phyloP scores from a whole-genome alignment of 1,284 basidiomycete genomes.

The Neonothopanus nambi region DNA sequence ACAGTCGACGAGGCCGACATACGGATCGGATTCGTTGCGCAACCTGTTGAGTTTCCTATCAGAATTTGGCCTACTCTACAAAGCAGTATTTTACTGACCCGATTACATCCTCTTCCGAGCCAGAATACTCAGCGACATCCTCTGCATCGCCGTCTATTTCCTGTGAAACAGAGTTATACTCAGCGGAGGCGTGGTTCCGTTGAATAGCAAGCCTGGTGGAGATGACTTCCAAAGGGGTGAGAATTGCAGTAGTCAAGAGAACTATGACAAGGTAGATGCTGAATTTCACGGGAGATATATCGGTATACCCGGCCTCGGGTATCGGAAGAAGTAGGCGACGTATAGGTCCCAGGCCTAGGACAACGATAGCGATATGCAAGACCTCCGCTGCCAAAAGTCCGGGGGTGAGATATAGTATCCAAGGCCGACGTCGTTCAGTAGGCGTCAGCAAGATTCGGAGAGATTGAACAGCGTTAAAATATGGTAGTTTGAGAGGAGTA shows the following conservation, averaged over 20 bases:
- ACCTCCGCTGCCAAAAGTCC: slow-evolving; percentile 75
- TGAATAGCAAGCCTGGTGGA: slow-evolving; percentile 81
- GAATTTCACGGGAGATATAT: slow-evolving; percentile 49
- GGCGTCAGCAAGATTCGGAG: slow-evolving; percentile 78
- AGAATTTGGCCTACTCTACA: not conserved
- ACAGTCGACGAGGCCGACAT: slow-evolving; percentile 77
- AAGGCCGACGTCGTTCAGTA: slow-evolving; percentile 78
- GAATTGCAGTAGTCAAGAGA: slow-evolving; percentile 59
- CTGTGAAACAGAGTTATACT: slow-evolving; percentile 71
- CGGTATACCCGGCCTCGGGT: slow-evolving; percentile 32
- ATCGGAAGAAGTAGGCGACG: slow-evolving; percentile 69
- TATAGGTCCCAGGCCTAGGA: slow-evolving; percentile 65
- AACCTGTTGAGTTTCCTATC: slow-evolving; percentile 43
- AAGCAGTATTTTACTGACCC: slow-evolving; percentile 47
- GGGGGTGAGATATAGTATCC: slow-evolving; percentile 82
- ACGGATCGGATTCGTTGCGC: slow-evolving; percentile 85
- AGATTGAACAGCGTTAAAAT: slow-evolving; percentile 59
- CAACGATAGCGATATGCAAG: slow-evolving; percentile 59
- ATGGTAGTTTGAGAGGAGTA: slow-evolving; percentile 81
- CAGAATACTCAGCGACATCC: slow-evolving; percentile 67
- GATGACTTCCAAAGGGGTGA: slow-evolving; percentile 85
- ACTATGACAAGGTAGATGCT: slow-evolving; percentile 62
- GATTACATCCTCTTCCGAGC: slow-evolving; percentile 85
- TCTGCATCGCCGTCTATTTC: slow-evolving; percentile 71
- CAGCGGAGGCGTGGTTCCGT: slow-evolving; percentile 75